phyloP scores from a whole-genome alignment of 2,329 filamentous ascomycete genomes.

The Lanzia echinophila region DNA sequence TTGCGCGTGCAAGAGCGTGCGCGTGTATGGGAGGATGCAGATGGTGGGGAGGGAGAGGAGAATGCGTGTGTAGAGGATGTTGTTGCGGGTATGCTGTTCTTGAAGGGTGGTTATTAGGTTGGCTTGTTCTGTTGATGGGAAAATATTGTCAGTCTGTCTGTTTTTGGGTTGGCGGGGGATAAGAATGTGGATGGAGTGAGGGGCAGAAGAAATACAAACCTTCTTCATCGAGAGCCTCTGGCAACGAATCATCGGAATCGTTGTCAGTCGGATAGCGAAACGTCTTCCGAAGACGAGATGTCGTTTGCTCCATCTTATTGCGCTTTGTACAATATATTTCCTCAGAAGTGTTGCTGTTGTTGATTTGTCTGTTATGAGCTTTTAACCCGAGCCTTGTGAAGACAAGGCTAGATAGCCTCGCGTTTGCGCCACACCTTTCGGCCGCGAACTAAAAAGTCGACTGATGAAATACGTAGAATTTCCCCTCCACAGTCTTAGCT shows the following conservation, averaged over 20 bases:
- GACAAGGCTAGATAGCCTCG: not conserved
- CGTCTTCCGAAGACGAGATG: conserved; percentile 64
- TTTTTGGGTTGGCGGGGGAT: not conserved
- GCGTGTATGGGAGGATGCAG: conserved; percentile 48
- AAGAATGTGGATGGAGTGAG: not conserved
- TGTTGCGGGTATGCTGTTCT: conserved; percentile 48
- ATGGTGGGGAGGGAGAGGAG: conserved; percentile 56
- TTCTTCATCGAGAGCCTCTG: conserved; percentile 68
- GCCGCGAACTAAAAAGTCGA: conserved; percentile 12
- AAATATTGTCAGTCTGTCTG: conserved; percentile 12
- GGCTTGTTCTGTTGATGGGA: conserved; percentile 50
- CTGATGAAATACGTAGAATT: conserved; percentile 1
- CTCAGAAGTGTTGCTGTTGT: not conserved
- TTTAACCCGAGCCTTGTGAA: not conserved
- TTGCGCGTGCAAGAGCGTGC: conserved; percentile 37
- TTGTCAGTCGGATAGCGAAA: conserved; percentile 68
- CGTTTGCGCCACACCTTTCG: conserved; percentile 12
- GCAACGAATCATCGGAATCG: conserved; percentile 43
- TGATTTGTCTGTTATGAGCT: too few species aligned
- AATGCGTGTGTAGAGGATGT: conserved; percentile 49
- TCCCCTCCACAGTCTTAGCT: not conserved
- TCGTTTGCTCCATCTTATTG: conserved; percentile 23
- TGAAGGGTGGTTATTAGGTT: conserved; percentile 50
- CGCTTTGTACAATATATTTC: not conserved
- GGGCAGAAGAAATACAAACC: conserved; percentile 38